These are phyloP conservation scores for Paradendryphiella salina DNA, from an alignment of 2,329 filamentous ascomycete species.

Conservation along the genomic window DNA sequence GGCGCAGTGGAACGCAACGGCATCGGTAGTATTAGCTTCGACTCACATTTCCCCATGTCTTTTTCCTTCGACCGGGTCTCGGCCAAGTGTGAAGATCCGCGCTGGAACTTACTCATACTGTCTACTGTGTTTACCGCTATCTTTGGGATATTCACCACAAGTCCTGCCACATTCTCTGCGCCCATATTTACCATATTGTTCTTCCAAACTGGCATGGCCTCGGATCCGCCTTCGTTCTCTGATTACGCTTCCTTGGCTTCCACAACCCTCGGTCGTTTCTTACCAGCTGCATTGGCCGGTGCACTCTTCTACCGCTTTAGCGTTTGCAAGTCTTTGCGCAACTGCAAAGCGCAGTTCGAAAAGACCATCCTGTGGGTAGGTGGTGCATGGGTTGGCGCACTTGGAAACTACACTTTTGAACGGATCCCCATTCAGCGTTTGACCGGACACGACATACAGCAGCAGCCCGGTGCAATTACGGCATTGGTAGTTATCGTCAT, in stretches of 20 bases:
- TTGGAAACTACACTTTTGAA: slow-evolving; percentile 42
- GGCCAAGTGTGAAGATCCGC: slow-evolving; percentile 38
- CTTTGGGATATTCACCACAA: slow-evolving; percentile 38
- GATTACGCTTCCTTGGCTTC: slow-evolving; percentile 41
- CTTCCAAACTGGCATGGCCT: slow-evolving; percentile 45
- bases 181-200: slow-evolving; percentile 39
- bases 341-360: slow-evolving; percentile 41
- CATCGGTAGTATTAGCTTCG: slow-evolving; percentile 39
- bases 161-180: slow-evolving; percentile 36
- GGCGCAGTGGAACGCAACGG: slow-evolving; percentile 32
- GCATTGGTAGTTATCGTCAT: slow-evolving; percentile 42
- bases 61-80: slow-evolving; percentile 34
- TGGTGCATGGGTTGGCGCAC: slow-evolving; percentile 42
- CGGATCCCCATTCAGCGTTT: slow-evolving; percentile 44
- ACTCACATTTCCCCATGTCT: slow-evolving; percentile 42
- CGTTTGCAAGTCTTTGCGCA: slow-evolving; percentile 32
- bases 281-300: slow-evolving; percentile 40
- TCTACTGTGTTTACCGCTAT: slow-evolving; percentile 39
- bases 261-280: slow-evolving; percentile 36
- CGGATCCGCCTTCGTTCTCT: slow-evolving; percentile 39
- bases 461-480: slow-evolving; percentile 45
- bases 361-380: slow-evolving; percentile 46
- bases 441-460: slow-evolving; percentile 42
- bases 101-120: slow-evolving; percentile 40
- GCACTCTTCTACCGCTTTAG: slow-evolving; percentile 37